Evolutionary conservation across 106 monocot genomes (phyloP).

Genomic region (Narthecium ossifragum): DNA sequence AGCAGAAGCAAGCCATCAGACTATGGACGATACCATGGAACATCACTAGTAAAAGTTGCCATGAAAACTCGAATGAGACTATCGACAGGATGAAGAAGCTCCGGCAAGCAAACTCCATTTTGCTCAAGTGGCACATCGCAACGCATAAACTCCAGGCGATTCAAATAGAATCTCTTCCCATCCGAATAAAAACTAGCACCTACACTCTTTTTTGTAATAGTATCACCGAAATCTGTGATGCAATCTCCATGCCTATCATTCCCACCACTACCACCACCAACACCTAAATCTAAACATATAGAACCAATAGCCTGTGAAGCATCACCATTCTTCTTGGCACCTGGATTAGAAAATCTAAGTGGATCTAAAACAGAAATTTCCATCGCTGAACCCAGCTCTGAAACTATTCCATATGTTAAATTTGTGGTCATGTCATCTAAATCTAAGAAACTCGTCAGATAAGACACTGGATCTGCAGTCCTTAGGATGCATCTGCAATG

Average conservation of each 20-base stretch:
- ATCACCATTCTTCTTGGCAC: not conserved
- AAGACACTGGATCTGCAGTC: conserved; percentile 46
- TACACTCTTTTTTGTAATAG: no score
- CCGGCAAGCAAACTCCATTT: conserved; percentile 42
- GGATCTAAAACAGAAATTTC: not conserved
- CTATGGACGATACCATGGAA: conserved; percentile 79
- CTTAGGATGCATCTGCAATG: conserved; percentile 31
- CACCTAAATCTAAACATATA: not conserved
- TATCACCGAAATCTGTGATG: not conserved
- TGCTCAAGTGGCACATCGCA: conserved; percentile 4
- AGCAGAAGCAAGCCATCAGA: not conserved
- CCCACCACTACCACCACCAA: no score
- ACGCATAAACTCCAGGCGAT: conserved; percentile 36
- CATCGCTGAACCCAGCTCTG: not conserved
- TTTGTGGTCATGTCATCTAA: not conserved
- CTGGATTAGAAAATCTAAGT: not conserved
- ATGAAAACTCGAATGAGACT: conserved; percentile 56
- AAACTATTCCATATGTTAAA: not conserved
- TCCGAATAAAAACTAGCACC: conserved; percentile 35
- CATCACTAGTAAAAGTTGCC: conserved; percentile 80
- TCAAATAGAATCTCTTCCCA: conserved; percentile 56
- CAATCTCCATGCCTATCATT: not conserved
- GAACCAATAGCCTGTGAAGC: not conserved
- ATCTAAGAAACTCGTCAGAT: conserved; percentile 19
- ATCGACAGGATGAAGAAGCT: conserved; percentile 67